Percentiles rank a stretch among this genome's conserved stretches.
Evolutionary conservation across 345 rosid species (phyloP).

Genomic region (Nasturtium officinale): DNA sequence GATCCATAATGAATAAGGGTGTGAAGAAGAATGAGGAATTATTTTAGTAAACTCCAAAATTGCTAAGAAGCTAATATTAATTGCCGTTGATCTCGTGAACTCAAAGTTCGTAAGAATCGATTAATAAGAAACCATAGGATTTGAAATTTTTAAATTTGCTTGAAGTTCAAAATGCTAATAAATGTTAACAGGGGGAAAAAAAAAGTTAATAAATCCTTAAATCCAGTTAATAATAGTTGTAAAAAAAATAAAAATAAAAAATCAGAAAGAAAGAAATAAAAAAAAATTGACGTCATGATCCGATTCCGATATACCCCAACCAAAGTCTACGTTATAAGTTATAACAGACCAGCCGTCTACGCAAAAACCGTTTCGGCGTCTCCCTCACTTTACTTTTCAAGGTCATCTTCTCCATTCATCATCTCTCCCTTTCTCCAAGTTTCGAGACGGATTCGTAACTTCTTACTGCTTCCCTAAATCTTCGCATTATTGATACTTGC

Average conservation of each 20-base stretch:
- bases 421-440: conserved; percentile 5
- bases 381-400: conserved; percentile 21
- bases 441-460: conserved; percentile 20
- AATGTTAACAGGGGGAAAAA: too few species aligned
- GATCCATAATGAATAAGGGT: not conserved
- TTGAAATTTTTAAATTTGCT: not conserved
- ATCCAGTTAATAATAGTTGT: not conserved
- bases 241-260: too few species aligned
- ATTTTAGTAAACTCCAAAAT: not conserved
- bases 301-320: conserved; percentile 20
- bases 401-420: conserved; percentile 21
- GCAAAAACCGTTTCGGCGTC: conserved; percentile 19
- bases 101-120: not conserved
- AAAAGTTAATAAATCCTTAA: not conserved
- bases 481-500: not conserved
- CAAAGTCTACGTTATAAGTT: conserved; percentile 14
- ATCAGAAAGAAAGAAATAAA: conserved; percentile 4
- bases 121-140: not conserved
- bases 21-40: not conserved
- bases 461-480: conserved; percentile 1
- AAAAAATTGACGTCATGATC: not conserved
- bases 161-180: not conserved
- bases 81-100: not conserved
- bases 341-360: conserved; percentile 5
- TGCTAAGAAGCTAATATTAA: too few species aligned